phyloP scores from a whole-genome alignment of 2,329 filamentous ascomycete species.

The Aspergillus flavus region DNA sequence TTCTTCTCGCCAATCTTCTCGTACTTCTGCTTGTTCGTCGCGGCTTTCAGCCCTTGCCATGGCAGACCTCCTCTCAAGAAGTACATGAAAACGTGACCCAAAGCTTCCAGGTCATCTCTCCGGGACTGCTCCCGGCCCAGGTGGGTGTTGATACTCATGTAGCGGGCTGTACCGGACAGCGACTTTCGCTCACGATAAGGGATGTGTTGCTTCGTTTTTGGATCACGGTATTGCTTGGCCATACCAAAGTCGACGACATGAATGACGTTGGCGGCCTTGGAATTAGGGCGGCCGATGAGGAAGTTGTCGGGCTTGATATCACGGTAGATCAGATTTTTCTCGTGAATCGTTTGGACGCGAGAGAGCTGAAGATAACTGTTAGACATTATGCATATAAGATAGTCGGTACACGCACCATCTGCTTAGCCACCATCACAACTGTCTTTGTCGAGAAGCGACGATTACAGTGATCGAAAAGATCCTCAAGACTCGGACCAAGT shows the following conservation, averaged over 20 bases:
- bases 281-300: constrained; percentile 86
- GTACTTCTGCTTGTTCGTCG: constrained; percentile 92
- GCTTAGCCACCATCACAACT: constrained; percentile 98
- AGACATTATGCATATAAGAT: constrained; percentile 1
- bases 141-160: constrained; percentile 99
- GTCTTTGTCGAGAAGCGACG: constrained; percentile 95
- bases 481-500: constrained; percentile 89
- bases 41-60: constrained; percentile 70
- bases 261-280: constrained; percentile 95
- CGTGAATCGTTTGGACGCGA: constrained; percentile 90
- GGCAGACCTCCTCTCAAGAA: constrained; percentile 67
- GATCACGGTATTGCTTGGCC: constrained; percentile 98
- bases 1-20: constrained; percentile 99
- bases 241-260: constrained; percentile 99
- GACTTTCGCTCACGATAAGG: constrained; percentile 97
- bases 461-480: constrained; percentile 97
- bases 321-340: constrained; percentile 98
- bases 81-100: constrained; percentile 72
- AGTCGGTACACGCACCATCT: constrained; percentile 69
- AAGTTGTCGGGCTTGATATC: constrained; percentile 99
- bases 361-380: constrained; percentile 65
- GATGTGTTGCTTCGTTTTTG: constrained; percentile 98
- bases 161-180: constrained; percentile 91
- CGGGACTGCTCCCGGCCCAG: constrained; percentile 93
- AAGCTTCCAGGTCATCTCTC: constrained; percentile 90